Conservation (phyloP, 768 basidiomycete species). For the Suillus subaureus region DNA sequence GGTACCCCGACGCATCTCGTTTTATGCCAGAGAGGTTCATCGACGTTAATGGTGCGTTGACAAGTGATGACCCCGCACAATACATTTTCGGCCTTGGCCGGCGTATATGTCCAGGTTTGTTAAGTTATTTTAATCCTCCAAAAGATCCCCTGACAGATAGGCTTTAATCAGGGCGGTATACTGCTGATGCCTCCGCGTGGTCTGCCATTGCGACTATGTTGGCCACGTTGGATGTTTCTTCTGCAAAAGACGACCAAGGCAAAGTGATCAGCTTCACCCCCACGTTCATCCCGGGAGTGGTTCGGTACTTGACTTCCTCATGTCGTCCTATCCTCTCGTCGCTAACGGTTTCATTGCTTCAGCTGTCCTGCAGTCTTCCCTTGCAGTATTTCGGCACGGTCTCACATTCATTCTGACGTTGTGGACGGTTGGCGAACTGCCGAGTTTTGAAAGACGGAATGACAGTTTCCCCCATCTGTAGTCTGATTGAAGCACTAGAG, state of each 20-base stretch:
- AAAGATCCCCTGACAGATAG: not conserved
- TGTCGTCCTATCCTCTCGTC: not conserved
- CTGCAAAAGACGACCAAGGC: slow-evolving; percentile 9
- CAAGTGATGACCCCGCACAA: slow-evolving; percentile 10
- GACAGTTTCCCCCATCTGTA: not conserved
- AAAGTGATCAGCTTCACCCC: slow-evolving; percentile 7
- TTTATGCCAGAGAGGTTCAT: slow-evolving; percentile 21
- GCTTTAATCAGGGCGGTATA: slow-evolving; percentile 20
- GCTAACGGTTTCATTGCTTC: not conserved
- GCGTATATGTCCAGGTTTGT: slow-evolving; percentile 9
- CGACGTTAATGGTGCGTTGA: slow-evolving; percentile 12
- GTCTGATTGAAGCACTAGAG: not conserved
- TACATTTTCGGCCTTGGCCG: slow-evolving; percentile 15
- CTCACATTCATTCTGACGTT: not conserved
- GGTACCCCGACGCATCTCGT: slow-evolving; percentile 12
- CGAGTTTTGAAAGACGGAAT: not conserved
- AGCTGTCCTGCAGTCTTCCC: slow-evolving; percentile 1
- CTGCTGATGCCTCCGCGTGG: slow-evolving; percentile 23
- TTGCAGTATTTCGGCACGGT: not conserved
- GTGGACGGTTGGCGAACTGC: not conserved
- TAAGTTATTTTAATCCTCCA: not conserved
- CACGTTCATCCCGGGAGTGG: slow-evolving; percentile 1
- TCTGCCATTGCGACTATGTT: slow-evolving; percentile 23
- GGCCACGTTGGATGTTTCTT: slow-evolving; percentile 2
- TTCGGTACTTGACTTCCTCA: not conserved